These are phyloP conservation scores for Rhodotorula diobovata DNA, from an alignment of 768 basidiomycete genomes.

Conservation along the genomic window DNA sequence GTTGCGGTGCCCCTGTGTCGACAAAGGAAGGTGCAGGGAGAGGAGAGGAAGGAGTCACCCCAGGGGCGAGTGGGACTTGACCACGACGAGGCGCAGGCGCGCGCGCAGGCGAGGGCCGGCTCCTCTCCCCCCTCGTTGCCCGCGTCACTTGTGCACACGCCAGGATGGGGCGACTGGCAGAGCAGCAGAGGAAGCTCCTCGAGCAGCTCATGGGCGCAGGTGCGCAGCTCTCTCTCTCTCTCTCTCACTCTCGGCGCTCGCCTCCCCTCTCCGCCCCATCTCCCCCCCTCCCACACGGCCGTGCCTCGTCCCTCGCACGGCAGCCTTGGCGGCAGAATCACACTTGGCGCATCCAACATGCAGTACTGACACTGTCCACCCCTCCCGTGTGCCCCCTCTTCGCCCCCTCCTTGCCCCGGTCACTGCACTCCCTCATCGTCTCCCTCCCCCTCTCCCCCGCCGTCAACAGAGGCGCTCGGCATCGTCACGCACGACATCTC, in stretches of 20 bases:
- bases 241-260: neutral
- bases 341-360: too few species aligned
- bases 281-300: neutral
- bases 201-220: constrained; percentile 38
- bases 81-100: neutral
- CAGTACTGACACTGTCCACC: neutral
- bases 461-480: constrained; percentile 82
- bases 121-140: neutral
- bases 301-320: too few species aligned
- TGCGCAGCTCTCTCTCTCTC: neutral
- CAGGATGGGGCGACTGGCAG: constrained; percentile 14
- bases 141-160: neutral
- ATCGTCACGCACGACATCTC: constrained; percentile 81
- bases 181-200: constrained; percentile 35
- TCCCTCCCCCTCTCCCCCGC: neutral
- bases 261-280: neutral
- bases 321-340: too few species aligned
- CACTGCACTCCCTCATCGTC: constrained; percentile 47
- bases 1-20: too few species aligned
- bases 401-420: neutral
- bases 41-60: neutral
- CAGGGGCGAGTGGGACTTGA: neutral
- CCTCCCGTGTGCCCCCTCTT: neutral
- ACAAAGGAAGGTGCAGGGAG: too few species aligned
- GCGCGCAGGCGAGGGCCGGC: too few species aligned